phyloP scores from a whole-genome alignment of 305 asterid genomes.

The Rubia tinctorum region DNA sequence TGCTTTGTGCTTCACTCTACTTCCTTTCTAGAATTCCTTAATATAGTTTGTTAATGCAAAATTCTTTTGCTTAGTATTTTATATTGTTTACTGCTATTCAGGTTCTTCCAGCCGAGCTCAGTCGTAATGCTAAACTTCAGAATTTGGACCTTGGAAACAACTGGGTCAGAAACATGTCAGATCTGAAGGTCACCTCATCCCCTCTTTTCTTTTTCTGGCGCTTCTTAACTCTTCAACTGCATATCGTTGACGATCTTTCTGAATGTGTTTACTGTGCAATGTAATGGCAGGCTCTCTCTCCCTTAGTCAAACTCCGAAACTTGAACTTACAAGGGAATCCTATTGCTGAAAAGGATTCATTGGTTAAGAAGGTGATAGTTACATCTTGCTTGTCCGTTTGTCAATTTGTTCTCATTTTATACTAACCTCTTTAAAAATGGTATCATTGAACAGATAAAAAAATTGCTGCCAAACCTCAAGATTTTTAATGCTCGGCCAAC shows the following conservation, averaged over 20 bases:
- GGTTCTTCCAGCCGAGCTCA: conserved; percentile 69
- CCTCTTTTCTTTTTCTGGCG: conserved; percentile 14
- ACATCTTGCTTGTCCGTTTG: conserved; percentile 15
- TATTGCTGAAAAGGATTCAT: conserved; percentile 62
- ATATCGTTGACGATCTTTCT: not conserved
- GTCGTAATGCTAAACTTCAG: conserved; percentile 58
- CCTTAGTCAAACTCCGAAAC: conserved; percentile 63
- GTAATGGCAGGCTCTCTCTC: conserved; percentile 59
- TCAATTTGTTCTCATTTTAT: conserved; percentile 15
- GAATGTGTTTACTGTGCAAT: conserved; percentile 17
- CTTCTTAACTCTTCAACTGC: not conserved
- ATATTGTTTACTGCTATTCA: conserved; percentile 26
- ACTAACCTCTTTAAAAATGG: conserved; percentile 13
- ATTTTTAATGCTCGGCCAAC: conserved; percentile 64
- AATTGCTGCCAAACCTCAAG: conserved; percentile 58
- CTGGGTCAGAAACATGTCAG: conserved; percentile 54
- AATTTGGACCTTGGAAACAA: conserved; percentile 93
- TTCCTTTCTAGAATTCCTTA: not conserved
- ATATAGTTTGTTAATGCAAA: not conserved
- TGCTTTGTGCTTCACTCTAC: not conserved
- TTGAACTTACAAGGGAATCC: conserved; percentile 93
- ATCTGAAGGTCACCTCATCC: conserved; percentile 54
- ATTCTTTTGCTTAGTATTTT: not conserved
- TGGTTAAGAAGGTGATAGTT: conserved; percentile 57
- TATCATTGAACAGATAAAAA: conserved; percentile 59